Conservation (phyloP, 257 asterid genomes). For the Solanum etuberosum region DNA sequence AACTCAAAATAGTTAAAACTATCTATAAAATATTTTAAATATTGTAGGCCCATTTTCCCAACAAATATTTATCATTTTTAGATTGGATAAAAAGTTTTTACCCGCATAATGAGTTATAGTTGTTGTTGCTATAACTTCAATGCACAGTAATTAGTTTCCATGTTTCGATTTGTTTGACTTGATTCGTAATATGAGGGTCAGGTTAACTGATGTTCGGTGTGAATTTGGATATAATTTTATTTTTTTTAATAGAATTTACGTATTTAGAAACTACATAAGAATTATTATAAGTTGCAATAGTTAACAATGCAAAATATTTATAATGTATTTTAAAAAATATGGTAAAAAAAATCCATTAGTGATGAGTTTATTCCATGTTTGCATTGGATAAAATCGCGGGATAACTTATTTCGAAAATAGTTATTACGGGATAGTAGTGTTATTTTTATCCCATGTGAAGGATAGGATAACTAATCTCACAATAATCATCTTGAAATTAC, state of each 20-base stretch:
- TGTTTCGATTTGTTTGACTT: neutral
- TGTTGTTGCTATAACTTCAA: neutral
- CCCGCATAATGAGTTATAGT: neutral
- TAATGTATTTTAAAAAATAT: no score
- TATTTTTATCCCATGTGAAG: neutral
- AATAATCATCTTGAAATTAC: no score
- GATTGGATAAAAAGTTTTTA: neutral
- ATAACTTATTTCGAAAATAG: no score
- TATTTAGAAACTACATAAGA: no score
- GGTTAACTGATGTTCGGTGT: neutral
- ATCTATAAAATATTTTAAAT: no score
- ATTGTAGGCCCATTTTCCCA: neutral
- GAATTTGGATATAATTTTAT: neutral
- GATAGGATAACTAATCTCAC: no score
- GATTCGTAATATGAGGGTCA: neutral
- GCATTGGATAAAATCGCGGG: no score
- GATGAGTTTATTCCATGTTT: neutral
- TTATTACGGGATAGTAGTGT: no score
- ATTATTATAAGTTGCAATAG: neutral
- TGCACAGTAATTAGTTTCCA: neutral
- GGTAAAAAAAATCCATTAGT: neutral
- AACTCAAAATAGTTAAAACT: no score
- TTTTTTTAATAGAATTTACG: neutral
- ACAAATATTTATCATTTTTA: neutral
- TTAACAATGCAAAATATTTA: no score